These are phyloP conservation scores for Cercospora sp. DNA, from an alignment of 2,329 filamentous ascomycete genomes.

Conservation along the genomic window DNA sequence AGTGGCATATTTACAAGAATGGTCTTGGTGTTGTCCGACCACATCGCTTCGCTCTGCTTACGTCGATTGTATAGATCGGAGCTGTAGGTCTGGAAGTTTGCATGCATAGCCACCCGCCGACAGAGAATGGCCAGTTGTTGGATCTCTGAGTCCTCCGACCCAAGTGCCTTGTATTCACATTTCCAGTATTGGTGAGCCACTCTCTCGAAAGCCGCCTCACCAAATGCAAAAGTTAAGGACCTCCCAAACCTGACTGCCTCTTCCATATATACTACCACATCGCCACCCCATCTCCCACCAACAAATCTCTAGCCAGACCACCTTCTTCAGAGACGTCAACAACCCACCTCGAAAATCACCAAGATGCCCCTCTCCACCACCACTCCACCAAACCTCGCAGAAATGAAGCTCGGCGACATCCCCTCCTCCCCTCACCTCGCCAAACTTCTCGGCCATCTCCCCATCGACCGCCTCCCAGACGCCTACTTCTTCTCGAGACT, in stretches of 20 bases:
- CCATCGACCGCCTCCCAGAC: neutral
- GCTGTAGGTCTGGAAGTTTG: neutral
- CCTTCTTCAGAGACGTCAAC: neutral
- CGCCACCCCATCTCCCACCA: neutral
- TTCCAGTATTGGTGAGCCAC: neutral
- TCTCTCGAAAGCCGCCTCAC: neutral
- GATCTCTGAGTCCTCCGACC: neutral
- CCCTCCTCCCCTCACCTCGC: neutral
- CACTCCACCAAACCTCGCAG: neutral
- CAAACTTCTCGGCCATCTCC: neutral
- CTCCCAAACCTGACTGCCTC: neutral
- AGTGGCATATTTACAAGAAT: neutral
- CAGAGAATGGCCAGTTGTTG: neutral
- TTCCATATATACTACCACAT: neutral
- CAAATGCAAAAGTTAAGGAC: neutral
- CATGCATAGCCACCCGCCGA: neutral
- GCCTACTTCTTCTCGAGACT: neutral
- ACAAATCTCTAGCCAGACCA: neutral
- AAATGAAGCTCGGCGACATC: neutral
- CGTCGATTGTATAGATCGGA: accelerated
- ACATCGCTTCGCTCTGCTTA: neutral
- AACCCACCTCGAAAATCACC: neutral
- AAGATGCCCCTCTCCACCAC: neutral
- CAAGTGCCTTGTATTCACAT: neutral
- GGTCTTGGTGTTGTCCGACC: neutral